Evolutionary conservation across 257 asterid genomes (phyloP).

Genomic region (Osmanthus fragrans): DNA sequence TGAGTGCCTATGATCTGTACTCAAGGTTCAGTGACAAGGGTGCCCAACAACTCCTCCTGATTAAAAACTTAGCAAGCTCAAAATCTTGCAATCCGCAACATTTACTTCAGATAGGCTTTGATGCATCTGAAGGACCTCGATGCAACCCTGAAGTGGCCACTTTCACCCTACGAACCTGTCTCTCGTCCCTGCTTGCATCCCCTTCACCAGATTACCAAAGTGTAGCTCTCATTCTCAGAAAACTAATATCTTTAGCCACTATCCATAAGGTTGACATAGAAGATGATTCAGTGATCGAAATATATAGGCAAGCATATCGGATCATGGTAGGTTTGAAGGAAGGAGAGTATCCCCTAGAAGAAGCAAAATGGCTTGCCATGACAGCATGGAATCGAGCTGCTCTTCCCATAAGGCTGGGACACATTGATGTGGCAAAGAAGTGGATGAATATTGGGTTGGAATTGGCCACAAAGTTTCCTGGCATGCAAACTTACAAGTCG

Average conservation of each 20-base stretch:
- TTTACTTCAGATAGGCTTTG: conserved; percentile 78
- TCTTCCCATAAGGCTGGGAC: conserved; percentile 75
- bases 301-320: conserved; percentile 73
- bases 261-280: conserved; percentile 50
- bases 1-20: conserved; percentile 76
- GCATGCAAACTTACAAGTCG: conserved; percentile 69
- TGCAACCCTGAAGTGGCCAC: conserved; percentile 75
- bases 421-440: conserved; percentile 60
- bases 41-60: conserved; percentile 66
- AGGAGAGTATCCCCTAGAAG: conserved; percentile 83
- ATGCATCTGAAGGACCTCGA: conserved; percentile 76
- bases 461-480: conserved; percentile 65
- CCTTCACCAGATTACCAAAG: conserved; percentile 76
- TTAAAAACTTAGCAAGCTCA: conserved; percentile 59
- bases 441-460: conserved; percentile 94
- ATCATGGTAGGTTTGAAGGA: conserved; percentile 92
- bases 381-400: conserved; percentile 99
- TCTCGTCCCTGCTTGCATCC: conserved; percentile 64
- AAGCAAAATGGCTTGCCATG: conserved; percentile 90
- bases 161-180: conserved; percentile 67
- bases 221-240: conserved; percentile 68
- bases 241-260: conserved; percentile 55
- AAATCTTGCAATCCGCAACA: conserved; percentile 63
- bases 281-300: conserved; percentile 55
- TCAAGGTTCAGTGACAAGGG: conserved; percentile 65